Percentiles rank a stretch among this genome's conserved stretches.
These are phyloP conservation scores for Sporothrix pseudoabietina DNA, from an alignment of 2,329 filamentous ascomycete genomes.

Conservation along the genomic window DNA sequence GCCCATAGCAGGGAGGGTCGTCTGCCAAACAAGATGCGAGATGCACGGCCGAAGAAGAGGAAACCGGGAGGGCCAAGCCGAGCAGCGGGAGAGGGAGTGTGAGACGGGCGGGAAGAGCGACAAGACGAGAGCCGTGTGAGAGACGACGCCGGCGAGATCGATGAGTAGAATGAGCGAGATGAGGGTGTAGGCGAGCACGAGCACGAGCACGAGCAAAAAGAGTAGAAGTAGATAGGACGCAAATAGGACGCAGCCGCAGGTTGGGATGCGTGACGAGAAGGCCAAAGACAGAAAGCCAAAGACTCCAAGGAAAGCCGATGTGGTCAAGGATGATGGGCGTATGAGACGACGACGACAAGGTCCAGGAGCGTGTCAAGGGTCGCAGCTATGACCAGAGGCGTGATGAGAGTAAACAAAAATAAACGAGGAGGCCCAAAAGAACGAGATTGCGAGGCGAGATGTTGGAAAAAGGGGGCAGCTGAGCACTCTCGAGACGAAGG, in stretches of 20 bases:
- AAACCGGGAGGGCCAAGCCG: constrained; percentile 38
- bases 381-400: constrained; percentile 19
- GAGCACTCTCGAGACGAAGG: constrained; percentile 31
- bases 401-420: constrained; percentile 12
- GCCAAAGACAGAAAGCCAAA: neutral
- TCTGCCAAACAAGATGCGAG: constrained; percentile 38
- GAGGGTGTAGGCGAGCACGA: constrained; percentile 9
- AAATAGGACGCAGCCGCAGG: neutral
- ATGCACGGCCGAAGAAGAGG: constrained; percentile 31
- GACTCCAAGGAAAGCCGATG: neutral
- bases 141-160: neutral
- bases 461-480: constrained; percentile 28
- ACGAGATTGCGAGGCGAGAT: constrained; percentile 14
- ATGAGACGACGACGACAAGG: neutral
- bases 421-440: constrained; percentile 22
- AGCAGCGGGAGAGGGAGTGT: constrained; percentile 32
- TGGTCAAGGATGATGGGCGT: neutral
- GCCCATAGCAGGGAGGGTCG: constrained; percentile 39
- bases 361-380: constrained; percentile 8
- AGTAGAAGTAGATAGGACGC: neutral
- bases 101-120: neutral
- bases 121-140: constrained; percentile 9
- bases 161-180: neutral
- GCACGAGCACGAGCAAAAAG: neutral
- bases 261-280: constrained; percentile 12